A percentile compares a stretch with the other conserved stretches of the same genome.
phyloP scores from a whole-genome alignment of 1,139 yeast genomes.

The Yamadazyma oceani region DNA sequence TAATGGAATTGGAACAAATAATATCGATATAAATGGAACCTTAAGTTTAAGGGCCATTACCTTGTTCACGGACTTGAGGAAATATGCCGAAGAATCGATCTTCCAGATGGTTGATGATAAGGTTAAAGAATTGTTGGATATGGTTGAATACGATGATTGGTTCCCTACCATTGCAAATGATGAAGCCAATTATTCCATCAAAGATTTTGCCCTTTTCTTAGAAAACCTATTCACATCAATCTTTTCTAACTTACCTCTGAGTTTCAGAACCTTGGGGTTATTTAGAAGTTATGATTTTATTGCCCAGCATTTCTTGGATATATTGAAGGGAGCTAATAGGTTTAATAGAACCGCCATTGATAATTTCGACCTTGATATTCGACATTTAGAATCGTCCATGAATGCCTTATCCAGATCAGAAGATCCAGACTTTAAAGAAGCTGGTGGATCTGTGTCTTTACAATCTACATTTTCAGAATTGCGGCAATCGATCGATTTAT shows the following conservation, averaged over 20 bases:
- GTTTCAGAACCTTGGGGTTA: constrained; percentile 75
- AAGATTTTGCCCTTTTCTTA: constrained; percentile 85
- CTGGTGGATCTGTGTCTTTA: constrained; percentile 39
- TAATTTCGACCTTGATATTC: constrained; percentile 45
- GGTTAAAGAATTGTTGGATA: constrained; percentile 76
- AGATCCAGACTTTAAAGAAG: constrained; percentile 18
- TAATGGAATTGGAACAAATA: constrained; percentile 53
- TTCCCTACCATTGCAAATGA: constrained; percentile 44
- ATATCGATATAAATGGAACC: constrained; percentile 39
- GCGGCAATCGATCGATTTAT: constrained; percentile 45
- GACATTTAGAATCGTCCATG: constrained; percentile 44
- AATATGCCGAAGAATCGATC: constrained; percentile 76
- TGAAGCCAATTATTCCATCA: constrained; percentile 74
- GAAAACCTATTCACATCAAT: constrained; percentile 86
- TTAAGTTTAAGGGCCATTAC: constrained; percentile 44
- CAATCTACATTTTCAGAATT: constrained; percentile 47
- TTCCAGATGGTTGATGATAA: constrained; percentile 79
- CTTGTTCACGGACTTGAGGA: constrained; percentile 61
- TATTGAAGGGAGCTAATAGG: constrained; percentile 51
- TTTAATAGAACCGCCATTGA: constrained; percentile 42
- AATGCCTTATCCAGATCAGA: constrained; percentile 15
- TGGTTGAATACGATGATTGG: constrained; percentile 85
- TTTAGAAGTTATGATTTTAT: constrained; percentile 86
- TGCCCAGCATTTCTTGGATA: constrained; percentile 65
- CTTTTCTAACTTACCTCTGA: constrained; percentile 76